Base-by-base conservation (phyloP, 352 stramenopile species). In the Pythium myriotylum region DNA sequence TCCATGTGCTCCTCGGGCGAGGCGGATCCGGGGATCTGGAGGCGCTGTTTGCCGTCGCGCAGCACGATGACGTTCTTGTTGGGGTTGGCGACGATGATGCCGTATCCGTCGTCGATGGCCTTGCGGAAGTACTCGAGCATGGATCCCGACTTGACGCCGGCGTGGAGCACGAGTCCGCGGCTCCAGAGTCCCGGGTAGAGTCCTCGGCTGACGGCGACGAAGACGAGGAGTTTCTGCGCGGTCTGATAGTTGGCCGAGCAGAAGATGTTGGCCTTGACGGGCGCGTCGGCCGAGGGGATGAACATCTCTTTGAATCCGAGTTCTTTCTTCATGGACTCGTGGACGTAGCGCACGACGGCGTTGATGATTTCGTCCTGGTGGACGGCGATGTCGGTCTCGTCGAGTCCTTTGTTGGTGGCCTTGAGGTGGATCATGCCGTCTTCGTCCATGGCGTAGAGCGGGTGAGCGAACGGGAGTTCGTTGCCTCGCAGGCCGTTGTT, bases 61-160 rank as follows among this genome's bases (percentile, higher is more conserved):
- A 89, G 63, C 43, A 93, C 78, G 52, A 94, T 92, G 13, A 91
- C 85, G 66, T 95, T 96, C 70, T 95, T 95, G 74, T 94, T 95
- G 0, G 88, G 88, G 55, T 96, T 96, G 24, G 86, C 83, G 2
- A 96, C 87, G 53, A 95, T 81, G 41, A 96, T 91, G 35, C 88
- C 88, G 54, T 94, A 94, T 3, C 81, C 84, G 55, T 93, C 79
- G 53, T 91, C 81, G 1, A 94, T 78, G 4, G 88, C 88, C 65
- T 93, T 92, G 64, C 86, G 81, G 56, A 96, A 95, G 65, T 95
- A 95, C 47, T 88, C 81, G 54, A 96, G 73, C 88, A 96, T 96
- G 19, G 84, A 92, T 10, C 88, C 88, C 17, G 80, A 86, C 62
- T 94, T 86, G 52, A 96, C 77, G n/a, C 88, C 88, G 10, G 84